Evolutionary conservation across 1,139 yeast genomes (phyloP).

Genomic region (Suhomyces choctaworum): DNA sequence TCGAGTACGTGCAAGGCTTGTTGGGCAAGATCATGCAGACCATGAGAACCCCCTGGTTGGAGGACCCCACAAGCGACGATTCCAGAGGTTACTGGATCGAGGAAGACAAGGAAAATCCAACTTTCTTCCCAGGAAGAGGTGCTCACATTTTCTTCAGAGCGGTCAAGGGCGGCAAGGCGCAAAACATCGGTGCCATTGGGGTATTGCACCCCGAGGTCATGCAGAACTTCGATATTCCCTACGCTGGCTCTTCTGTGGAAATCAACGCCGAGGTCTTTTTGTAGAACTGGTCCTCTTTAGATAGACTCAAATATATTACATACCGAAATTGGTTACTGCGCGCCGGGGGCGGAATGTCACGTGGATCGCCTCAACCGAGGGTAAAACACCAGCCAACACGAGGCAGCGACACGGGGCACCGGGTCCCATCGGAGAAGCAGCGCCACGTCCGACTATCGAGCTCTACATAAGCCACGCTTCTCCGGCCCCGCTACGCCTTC

Average conservation of each 20-base stretch:
- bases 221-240: slow-evolving; percentile 83
- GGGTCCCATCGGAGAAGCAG: no score
- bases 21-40: slow-evolving; percentile 96
- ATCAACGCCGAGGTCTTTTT: slow-evolving; percentile 83
- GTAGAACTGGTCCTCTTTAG: no score
- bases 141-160: slow-evolving; percentile 79
- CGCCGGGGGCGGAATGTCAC: no score
- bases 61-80: slow-evolving; percentile 49
- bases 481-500: no score
- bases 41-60: slow-evolving; percentile 84
- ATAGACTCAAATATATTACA: no score
- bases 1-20: slow-evolving; percentile 91
- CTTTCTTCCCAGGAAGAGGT: slow-evolving; percentile 97
- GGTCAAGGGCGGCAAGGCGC: slow-evolving; percentile 54
- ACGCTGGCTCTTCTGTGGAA: slow-evolving; percentile 90
- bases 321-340: no score
- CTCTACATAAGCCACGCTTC: no score
- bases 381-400: no score
- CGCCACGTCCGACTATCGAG: no score
- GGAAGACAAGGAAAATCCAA: slow-evolving; percentile 63
- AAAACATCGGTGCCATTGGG: slow-evolving; percentile 81
- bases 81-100: slow-evolving; percentile 86
- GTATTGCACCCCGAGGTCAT: slow-evolving; percentile 95
- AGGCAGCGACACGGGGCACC: no score
- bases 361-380: no score